These are phyloP conservation scores for Auriscalpium orientale DNA, from an alignment of 768 basidiomycete species.

Conservation along the genomic window DNA sequence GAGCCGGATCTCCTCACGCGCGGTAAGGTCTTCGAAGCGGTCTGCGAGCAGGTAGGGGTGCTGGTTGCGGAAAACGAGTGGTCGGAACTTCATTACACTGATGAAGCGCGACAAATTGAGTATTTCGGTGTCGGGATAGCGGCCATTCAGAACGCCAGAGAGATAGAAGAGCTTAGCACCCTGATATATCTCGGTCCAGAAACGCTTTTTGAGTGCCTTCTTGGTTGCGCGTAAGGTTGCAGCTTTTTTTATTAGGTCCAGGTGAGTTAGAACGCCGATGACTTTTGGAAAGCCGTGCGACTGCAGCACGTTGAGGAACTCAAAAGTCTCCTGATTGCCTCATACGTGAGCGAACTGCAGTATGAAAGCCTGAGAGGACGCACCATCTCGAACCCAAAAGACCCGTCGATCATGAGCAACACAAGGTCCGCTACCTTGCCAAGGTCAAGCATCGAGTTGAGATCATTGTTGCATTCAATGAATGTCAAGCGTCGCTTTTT, in stretches of 20 bases:
- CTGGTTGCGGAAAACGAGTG: slow-evolving; percentile 88
- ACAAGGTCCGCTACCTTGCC: slow-evolving; percentile 96
- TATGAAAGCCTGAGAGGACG: slow-evolving; percentile 14
- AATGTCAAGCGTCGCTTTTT: slow-evolving; percentile 93
- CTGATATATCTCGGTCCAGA: slow-evolving; percentile 99
- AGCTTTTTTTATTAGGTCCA: slow-evolving; percentile 93
- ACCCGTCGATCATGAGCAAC: slow-evolving; percentile 94
- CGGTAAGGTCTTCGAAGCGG: slow-evolving; percentile 90
- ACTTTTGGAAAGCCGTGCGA: slow-evolving; percentile 98
- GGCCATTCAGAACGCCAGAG: slow-evolving; percentile 92
- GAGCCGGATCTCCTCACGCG: slow-evolving; percentile 71
- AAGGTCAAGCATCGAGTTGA: slow-evolving; percentile 97
- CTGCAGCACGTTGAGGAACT: slow-evolving; percentile 96
- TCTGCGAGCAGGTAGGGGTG: slow-evolving; percentile 95
- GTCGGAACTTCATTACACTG: slow-evolving; percentile 97
- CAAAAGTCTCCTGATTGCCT: slow-evolving; percentile 81
- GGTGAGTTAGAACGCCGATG: slow-evolving; percentile 90
- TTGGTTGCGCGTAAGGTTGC: slow-evolving; percentile 83
- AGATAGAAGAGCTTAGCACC: slow-evolving; percentile 98
- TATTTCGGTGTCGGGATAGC: slow-evolving; percentile 95
- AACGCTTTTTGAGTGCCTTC: slow-evolving; percentile 92
- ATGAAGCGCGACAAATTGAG: slow-evolving; percentile 95
- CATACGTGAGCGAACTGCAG: not conserved
- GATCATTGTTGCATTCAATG: slow-evolving; percentile 94
- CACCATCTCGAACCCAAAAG: slow-evolving; percentile 99